Percentiles rank a stretch among this genome's conserved stretches.
These are phyloP conservation scores for Eremothecium gossypii DNA, from an alignment of 1,139 yeast genomes.

Conservation along the genomic window DNA sequence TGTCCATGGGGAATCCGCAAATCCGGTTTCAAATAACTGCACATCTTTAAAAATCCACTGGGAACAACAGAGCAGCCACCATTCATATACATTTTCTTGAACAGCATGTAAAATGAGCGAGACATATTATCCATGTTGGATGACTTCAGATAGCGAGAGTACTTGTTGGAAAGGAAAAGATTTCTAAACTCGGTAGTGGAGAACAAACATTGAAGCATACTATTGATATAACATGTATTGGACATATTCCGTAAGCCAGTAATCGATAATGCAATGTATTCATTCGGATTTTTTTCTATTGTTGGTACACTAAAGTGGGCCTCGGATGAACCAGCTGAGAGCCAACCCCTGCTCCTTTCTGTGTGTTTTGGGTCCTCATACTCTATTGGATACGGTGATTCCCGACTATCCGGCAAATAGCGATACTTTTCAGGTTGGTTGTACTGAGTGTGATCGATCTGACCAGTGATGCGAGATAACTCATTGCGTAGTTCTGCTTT, in stretches of 20 bases:
- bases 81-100: constrained; percentile 39
- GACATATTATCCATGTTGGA: constrained; percentile 31
- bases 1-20: constrained; percentile 62
- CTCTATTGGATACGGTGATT: too few relatives aligned
- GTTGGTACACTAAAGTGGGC: constrained; percentile 25
- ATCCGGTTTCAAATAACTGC: constrained; percentile 51
- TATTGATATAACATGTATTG: constrained; percentile 65
- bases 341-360: background rate
- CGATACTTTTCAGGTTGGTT: too few relatives aligned
- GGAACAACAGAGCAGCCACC: constrained; percentile 61
- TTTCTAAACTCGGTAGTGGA: constrained; percentile 40
- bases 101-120: constrained; percentile 41
- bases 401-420: too few relatives aligned
- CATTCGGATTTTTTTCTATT: constrained; percentile 35
- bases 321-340: background rate
- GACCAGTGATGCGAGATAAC: too few relatives aligned
- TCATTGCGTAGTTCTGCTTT: too few relatives aligned
- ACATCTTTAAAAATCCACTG: constrained; percentile 47
- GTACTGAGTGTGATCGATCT: too few relatives aligned
- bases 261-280: constrained; percentile 36
- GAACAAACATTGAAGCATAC: constrained; percentile 57
- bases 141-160: constrained; percentile 34
- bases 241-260: constrained; percentile 66
- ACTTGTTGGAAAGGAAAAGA: constrained; percentile 37
- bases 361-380: background rate